Evolutionary conservation across 2,329 filamentous ascomycete species (phyloP), one percentile per base, ranked within the genome.

Genomic region (Epichloe gansuensis): DNA sequence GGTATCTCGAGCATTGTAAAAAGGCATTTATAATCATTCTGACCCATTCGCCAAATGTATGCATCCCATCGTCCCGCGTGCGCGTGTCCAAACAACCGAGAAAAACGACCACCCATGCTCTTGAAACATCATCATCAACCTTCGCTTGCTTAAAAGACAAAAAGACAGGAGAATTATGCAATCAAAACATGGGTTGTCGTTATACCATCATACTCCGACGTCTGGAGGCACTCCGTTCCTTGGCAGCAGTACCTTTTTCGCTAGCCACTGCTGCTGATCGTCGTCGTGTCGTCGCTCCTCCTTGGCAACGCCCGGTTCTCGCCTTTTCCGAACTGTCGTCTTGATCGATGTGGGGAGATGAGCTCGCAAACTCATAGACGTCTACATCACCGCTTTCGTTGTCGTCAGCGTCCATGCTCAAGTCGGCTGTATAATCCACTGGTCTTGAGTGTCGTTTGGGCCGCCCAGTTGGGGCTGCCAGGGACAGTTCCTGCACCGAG

Each of bases 121-220:
- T 39, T 51, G 48, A 48, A 47, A 48, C 40, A 47, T 53, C 45
- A 51, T 44, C 41, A 17, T 31, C 47, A 31, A 31, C 40, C 35
- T 23, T 51, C 49, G 49, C 52, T 51, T 51, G 45, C 39, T 41
- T 5, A 40, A 47, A 48, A 21, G 17, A 21, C 17, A 21, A 21
- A 25, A 40, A 9, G 25, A 43, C 35, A 8, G 38, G 27, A n/a
- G 15, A 27, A 31, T 13, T n/a, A 17, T 27, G 6, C 23, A 38
- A 13, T 21, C 57, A 58, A 75, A 69, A 78, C 50, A 34, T 43
- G 21, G 21, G 12, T n/a, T n/a, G 9, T 62, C 59, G 58, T 77
- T 69, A 80, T 64, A 80, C 63, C 76, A 81, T 79, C 75, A 80
- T 81, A 61, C 76, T 81, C 59, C 76, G 70, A 57, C 78, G 68